Conservation (phyloP, 129 eudicot genomes). For the Glebionis coronaria region DNA sequence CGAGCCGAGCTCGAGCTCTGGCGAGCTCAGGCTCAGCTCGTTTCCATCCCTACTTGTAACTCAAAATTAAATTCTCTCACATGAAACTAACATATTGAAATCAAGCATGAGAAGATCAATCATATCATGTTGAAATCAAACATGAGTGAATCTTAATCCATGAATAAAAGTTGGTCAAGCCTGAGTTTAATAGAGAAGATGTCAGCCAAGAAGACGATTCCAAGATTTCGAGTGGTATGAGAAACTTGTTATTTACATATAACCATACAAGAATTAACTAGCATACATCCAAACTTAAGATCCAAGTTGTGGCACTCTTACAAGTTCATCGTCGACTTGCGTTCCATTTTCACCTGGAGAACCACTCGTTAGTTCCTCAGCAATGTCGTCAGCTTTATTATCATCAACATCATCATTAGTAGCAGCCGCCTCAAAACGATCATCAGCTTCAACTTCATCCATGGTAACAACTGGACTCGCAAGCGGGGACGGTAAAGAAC, state of each 20-base stretch:
- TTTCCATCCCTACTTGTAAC: too few relatives aligned
- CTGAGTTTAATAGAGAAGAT: constrained; percentile 28
- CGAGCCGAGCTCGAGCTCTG: too few relatives aligned
- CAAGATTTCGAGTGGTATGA: constrained; percentile 55
- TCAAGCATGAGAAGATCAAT: too few relatives aligned
- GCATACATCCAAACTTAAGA: background rate
- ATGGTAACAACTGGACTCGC: background rate
- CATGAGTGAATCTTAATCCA: too few relatives aligned
- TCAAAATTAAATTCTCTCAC: too few relatives aligned
- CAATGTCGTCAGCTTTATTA: background rate
- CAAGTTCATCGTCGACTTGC: background rate
- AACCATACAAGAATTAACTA: constrained; percentile 26
- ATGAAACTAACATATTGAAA: too few relatives aligned
- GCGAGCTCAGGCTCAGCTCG: too few relatives aligned
- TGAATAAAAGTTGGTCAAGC: too few relatives aligned
- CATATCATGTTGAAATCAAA: too few relatives aligned
- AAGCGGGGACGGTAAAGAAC: constrained; percentile 39
- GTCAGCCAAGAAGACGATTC: constrained; percentile 28
- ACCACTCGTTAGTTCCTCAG: constrained; percentile 15
- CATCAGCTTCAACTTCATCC: constrained; percentile 18
- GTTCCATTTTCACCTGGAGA: constrained; percentile 12
- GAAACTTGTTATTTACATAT: constrained; percentile 24
- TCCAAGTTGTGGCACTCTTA: constrained; percentile 23
- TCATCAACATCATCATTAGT: background rate
- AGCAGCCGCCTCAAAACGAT: background rate